Evolutionary conservation across 148 eudicot genomes (phyloP).

Genomic region (Oxyria digyna): DNA sequence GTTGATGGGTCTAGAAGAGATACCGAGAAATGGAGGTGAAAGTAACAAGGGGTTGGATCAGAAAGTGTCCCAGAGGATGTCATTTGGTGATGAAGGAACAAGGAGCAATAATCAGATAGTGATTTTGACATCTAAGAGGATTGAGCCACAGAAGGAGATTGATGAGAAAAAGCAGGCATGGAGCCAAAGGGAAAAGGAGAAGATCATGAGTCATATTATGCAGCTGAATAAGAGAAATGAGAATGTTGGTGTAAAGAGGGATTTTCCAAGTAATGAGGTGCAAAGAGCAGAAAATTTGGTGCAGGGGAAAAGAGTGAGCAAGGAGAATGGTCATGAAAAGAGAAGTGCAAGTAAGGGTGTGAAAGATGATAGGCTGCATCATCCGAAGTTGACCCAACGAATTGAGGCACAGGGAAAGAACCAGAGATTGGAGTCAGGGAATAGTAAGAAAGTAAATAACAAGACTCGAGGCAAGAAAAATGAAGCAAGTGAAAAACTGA

Average conservation of each 20-base stretch:
- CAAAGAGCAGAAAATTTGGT: neutral
- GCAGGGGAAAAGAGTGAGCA: neutral
- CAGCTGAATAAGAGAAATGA: constrained; percentile 11
- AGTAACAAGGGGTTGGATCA: constrained; percentile 22
- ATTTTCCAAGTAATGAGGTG: neutral
- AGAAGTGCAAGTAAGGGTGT: neutral
- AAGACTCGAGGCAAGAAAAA: constrained; percentile 20
- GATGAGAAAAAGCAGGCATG: constrained; percentile 1
- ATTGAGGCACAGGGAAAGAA: constrained; percentile 35
- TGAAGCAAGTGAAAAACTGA: constrained; percentile 12
- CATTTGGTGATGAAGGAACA: constrained; percentile 16
- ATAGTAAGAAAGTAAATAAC: constrained; percentile 14
- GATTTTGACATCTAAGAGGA: constrained; percentile 10
- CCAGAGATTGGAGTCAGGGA: constrained; percentile 20
- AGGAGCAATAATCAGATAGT: constrained; percentile 20
- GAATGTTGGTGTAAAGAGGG: neutral
- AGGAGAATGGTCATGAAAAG: constrained; percentile 12
- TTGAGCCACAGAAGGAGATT: constrained; percentile 11
- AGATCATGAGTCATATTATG: constrained; percentile 10
- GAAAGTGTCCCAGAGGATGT: constrained; percentile 10
- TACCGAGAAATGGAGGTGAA: constrained; percentile 23
- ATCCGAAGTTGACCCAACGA: constrained; percentile 11
- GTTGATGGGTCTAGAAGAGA: constrained; percentile 83
- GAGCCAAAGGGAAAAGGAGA: constrained; percentile 22
- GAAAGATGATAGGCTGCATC: constrained; percentile 16